Evolutionary conservation across 352 stramenopile species (phyloP).

Genomic region (Achlya hypogyna): DNA sequence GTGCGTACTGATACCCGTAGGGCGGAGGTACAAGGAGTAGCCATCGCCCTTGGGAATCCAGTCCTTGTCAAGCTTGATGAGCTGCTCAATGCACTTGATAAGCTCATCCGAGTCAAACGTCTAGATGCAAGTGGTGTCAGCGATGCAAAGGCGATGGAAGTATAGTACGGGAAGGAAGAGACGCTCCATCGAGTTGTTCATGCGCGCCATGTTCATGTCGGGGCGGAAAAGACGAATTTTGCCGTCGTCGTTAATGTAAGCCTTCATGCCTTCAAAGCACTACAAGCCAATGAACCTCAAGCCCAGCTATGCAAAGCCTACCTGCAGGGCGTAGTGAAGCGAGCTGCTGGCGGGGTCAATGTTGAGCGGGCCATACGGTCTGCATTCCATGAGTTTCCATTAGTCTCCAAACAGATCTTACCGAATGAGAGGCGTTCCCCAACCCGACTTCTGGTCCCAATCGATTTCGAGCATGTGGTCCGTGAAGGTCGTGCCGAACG

Average conservation of each 20-base stretch:
- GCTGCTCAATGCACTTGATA: conserved; percentile 84
- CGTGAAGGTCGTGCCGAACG: conserved; percentile 92
- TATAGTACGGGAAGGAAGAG: conserved; percentile 67
- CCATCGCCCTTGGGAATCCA: conserved; percentile 93
- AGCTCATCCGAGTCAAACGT: conserved; percentile 87
- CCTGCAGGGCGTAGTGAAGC: conserved; percentile 92
- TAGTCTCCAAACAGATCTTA: background rate
- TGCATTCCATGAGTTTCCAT: conserved; percentile 8
- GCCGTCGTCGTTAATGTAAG: conserved; percentile 79
- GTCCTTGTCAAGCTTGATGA: conserved; percentile 75
- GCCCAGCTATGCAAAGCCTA: conserved; percentile 4
- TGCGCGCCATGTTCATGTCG: conserved; percentile 94
- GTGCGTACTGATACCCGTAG: conserved; percentile 88
- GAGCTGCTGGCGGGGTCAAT: conserved; percentile 87
- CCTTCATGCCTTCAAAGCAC: conserved; percentile 96
- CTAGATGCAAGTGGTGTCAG: conserved; percentile 22
- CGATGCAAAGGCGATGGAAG: conserved; percentile 12
- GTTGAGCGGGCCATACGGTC: conserved; percentile 84
- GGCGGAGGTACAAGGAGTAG: conserved; percentile 95
- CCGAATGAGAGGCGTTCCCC: conserved; percentile 84
- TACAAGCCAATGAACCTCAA: conserved; percentile 21
- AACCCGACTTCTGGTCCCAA: conserved; percentile 78
- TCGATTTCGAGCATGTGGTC: conserved; percentile 96
- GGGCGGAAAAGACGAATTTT: conserved; percentile 92
- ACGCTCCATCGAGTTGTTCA: conserved; percentile 91